Percentiles rank a stretch among this genome's conserved stretches.
These are phyloP conservation scores for Sinapis alba DNA, from an alignment of 441 rosid species.

Conservation along the genomic window DNA sequence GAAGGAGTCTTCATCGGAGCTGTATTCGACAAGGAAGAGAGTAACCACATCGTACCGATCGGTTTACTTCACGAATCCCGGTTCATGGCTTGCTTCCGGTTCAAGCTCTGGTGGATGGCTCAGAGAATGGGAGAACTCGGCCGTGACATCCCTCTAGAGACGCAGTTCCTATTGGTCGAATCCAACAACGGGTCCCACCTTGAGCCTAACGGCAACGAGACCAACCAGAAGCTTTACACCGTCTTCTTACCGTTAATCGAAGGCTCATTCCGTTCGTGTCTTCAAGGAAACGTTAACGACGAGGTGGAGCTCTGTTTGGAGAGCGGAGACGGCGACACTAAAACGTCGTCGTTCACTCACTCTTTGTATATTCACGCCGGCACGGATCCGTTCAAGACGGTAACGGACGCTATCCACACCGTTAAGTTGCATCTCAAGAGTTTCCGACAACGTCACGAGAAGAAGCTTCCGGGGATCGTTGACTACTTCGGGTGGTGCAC, in stretches of 20 bases:
- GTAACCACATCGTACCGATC: constrained; percentile 63
- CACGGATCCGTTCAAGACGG: constrained; percentile 72
- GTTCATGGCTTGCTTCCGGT: constrained; percentile 88
- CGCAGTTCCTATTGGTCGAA: constrained; percentile 80
- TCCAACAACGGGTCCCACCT: constrained; percentile 72
- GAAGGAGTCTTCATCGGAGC: constrained; percentile 90
- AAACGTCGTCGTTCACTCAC: constrained; percentile 68
- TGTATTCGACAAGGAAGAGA: constrained; percentile 57
- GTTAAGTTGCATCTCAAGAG: constrained; percentile 69
- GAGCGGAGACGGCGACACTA: constrained; percentile 72
- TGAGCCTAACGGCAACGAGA: constrained; percentile 58
- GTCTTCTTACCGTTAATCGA: constrained; percentile 84
- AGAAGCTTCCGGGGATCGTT: constrained; percentile 76
- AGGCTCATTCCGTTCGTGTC: constrained; percentile 68
- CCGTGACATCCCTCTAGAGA: constrained; percentile 74
- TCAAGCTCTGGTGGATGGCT: constrained; percentile 97
- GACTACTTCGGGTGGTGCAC: constrained; percentile 97
- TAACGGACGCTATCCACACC: constrained; percentile 72
- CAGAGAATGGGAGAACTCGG: constrained; percentile 85
- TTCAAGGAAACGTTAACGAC: constrained; percentile 75
- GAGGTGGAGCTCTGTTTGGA: constrained; percentile 84
- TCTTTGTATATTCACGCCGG: constrained; percentile 72
- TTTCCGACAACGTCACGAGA: constrained; percentile 85
- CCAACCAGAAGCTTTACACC: constrained; percentile 62
- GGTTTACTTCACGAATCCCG: constrained; percentile 68